Base-by-base conservation (phyloP, 2,329 filamentous ascomycete genomes). In the Beauveria brongniartii region DNA sequence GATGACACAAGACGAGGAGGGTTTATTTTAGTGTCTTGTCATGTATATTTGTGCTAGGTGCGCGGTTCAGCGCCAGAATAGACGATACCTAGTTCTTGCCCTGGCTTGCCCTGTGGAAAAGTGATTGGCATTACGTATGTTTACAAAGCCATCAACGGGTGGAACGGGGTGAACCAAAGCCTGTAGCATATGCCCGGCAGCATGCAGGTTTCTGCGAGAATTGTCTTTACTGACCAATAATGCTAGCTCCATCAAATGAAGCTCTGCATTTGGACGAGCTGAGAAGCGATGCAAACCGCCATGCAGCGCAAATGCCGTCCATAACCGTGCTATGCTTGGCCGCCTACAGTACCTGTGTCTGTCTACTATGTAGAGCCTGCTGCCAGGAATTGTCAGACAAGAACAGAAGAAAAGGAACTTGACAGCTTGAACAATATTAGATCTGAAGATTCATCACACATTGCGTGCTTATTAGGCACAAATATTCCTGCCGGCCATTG, bases 31-130 rank as follows among this genome's bases (percentile, higher is more conserved):
- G 47, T 62, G 55, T 50, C 61, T 55, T 55, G 54, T 59, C 43
- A 61, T 61, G 37, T 61, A 61, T 61, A 56, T 56, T 60, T 55
- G 52, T 56, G 44, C 53, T 52, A 44, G 53, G 34, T 30, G 46
- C 53, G 47, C 37, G 5, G 30, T 37, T 44, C 5, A 37, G 46
- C 59, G 53, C 53, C 52, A 20, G 34, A 56, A 56, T 56, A 56
- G 59, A 61, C 20, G 26, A 56, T 50, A 12, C 30, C 30, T 34
- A 51, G 18, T 52, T 47, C 48, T 14, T 61, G 41, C 47, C 40
- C 26, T 48, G 9, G 3, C 9, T 7, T 51, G 9, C 2, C 37
- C 16, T 59, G 20, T 52, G 3, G 2, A 8, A 7, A 3, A 8
- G 56, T 59, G 47, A 59, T 28, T 3, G 5, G 12, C 30, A 34